Base-by-base conservation (phyloP, 495 filamentous ascomycete genomes). In the Lindgomyces ingoldianus region DNA sequence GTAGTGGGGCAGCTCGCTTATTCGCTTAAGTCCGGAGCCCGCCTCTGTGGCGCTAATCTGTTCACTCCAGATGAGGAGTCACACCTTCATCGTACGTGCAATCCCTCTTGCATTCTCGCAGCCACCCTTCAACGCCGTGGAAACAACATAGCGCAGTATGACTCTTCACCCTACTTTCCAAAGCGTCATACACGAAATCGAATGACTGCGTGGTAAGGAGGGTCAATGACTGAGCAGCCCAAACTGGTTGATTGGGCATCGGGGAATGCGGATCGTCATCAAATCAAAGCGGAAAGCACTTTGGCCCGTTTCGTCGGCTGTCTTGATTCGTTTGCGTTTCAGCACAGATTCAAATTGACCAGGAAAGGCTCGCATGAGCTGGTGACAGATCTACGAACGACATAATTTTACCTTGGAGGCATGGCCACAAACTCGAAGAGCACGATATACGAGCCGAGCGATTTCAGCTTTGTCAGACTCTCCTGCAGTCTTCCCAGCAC, bases 1-100 rank as follows among this genome's bases (percentile, higher is more conserved):
- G 44, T 55, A 41, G 36, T 55, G 60, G 49, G 24, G 49, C 49
- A 61, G 14, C 41, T 55, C 52, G 52, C 52, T 55, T 55, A 49
- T 30, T 30, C 19, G 33, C 33, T 39, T 39, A 39, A 39, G 33
- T 39, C 33, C 33, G 33, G 33, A 14, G 6, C 33, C 33, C 14
- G 6, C 14, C 6, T 6, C 14, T 6, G 33, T 14, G 33, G 6
- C 33, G 14, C 33, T 14, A 6, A 39, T 14, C 33, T 39, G n/a
- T 39, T 39, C 33, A 39, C 33, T 39, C 14, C 33, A 39, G 6
- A 6, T 6, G 14, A 6, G 33, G 33, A 39, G 33, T 39, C 33
- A 39, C 33, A 39, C 6, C 14, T 39, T 14, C 33, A 39, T 39
- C 6, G 33, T 39, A 14, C 33, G 33, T 39, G 33, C 33, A 6